phyloP scores from a whole-genome alignment of 768 basidiomycete species.

The Postia placenta region DNA sequence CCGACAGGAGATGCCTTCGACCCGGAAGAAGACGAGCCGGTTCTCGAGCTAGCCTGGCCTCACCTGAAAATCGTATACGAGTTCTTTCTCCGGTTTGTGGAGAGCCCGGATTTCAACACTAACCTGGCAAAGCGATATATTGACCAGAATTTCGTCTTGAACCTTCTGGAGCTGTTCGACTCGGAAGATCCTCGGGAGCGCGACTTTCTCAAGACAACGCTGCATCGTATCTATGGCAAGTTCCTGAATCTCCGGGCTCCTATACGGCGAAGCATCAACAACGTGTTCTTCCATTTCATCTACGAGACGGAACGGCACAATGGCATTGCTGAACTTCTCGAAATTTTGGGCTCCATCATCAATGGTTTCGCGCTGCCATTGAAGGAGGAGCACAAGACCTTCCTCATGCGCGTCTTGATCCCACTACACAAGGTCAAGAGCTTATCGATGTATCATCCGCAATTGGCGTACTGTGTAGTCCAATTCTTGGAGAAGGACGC shows the following conservation, averaged over 20 bases:
- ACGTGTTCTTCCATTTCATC: conserved; percentile 98
- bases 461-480: conserved; percentile 97
- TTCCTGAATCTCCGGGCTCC: conserved; percentile 98
- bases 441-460: conserved; percentile 98
- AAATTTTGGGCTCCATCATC: conserved; percentile 98
- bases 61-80: conserved; percentile 99
- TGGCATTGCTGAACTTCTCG: conserved; percentile 95
- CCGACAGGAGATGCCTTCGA: conserved; percentile 98
- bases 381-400: conserved; percentile 98
- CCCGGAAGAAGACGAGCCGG: conserved; percentile 98
- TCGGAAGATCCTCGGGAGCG: conserved; percentile 98
- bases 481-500: conserved; percentile 98
- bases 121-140: conserved; percentile 97
- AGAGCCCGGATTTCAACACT: conserved; percentile 96
- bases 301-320: conserved; percentile 99
- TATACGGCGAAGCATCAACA: conserved; percentile 98
- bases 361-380: conserved; percentile 97
- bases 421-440: conserved; percentile 98
- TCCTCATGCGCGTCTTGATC: conserved; percentile 88
- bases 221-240: conserved; percentile 99
- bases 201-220: conserved; percentile 97
- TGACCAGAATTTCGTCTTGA: conserved; percentile 92
- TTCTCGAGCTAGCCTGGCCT: conserved; percentile 98
- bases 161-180: conserved; percentile 96
- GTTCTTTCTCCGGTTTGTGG: conserved; percentile 98